Base-by-base conservation (phyloP, 78 protist genomes). In the Ministeria vibrans region DNA sequence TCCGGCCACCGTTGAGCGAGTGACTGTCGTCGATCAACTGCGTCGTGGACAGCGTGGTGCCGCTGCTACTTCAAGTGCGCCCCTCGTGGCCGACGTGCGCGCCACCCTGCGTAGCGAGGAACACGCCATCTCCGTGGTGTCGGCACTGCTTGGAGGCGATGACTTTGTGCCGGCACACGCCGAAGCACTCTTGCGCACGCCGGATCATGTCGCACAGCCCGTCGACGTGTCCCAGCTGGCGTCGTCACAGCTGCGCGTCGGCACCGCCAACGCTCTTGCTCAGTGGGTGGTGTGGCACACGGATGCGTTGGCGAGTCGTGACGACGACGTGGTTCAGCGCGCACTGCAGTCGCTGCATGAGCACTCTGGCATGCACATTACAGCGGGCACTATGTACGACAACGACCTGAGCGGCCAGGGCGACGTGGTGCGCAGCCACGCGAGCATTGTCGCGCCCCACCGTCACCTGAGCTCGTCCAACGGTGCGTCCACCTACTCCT, bases 1-100 rank as follows among this genome's bases (percentile, higher is more conserved):
- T 9, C 92, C 92, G 1, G 38, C 78, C 32, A 38, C 85, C 0
- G 80, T 43, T 36, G 44, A 64, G 45, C 32, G 70, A 0, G 43
- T 88, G 25, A 34, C 70, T 62, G 92, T 88, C 34, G 73, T 84
- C 41, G 92, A 88, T 53, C 80, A 36, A 28, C 69, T 59, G 18
- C 34, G 39, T 27, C 34, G 11, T 18, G 41, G 28, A 38, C 32
- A 15, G 36, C 34, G 15, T 11, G 15, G 66, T 59, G 66, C 66
- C 13, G 13, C 36, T 23, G 4, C 66, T 30, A 11, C 66, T 59
- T 15, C 28, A 28, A 5, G 34, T 59, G 34, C 36, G 28, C n/a
- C n/a, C 34, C 18, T 27, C 36, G 72, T 41, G 30, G 74, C 82
- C 42, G 13, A 38, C 41, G 46, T 30, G 7, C 13, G 23, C 30